A percentile compares a stretch with the other conserved stretches of the same genome.
These are phyloP conservation scores for Otatea glauca DNA, from an alignment of 176 grass and related monocot genomes.

Conservation along the genomic window DNA sequence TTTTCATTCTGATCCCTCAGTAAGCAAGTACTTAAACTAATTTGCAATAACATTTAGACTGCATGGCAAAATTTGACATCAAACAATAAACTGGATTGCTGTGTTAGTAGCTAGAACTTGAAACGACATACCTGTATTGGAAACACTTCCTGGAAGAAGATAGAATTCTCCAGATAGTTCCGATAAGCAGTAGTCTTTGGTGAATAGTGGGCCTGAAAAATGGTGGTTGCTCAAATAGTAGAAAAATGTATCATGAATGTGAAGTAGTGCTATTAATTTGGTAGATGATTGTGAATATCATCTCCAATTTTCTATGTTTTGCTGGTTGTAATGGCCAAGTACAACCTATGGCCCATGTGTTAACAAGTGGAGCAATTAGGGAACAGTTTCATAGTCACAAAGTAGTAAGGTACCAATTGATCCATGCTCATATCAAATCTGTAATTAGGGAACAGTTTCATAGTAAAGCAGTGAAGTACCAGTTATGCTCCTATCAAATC, in stretches of 20 bases:
- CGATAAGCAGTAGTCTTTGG: background rate
- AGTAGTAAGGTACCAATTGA: background rate
- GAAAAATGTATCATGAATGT: background rate
- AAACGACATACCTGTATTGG: background rate
- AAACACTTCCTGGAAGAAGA: background rate
- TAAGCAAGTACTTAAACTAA: background rate
- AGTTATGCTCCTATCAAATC: background rate
- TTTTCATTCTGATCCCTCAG: background rate
- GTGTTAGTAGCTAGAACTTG: background rate
- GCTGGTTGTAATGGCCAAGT: background rate
- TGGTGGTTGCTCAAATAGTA: background rate
- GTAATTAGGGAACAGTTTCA: background rate
- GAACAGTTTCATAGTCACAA: background rate
- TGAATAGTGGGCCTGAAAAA: background rate
- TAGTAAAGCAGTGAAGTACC: background rate
- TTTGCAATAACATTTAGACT: background rate
- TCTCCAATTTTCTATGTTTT: background rate
- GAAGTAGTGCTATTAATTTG: background rate
- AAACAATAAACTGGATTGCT: background rate
- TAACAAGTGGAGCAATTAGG: background rate
- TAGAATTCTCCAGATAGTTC: background rate
- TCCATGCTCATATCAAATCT: background rate
- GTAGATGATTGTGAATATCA: background rate
- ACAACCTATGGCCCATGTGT: background rate
- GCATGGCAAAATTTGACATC: background rate